These are phyloP conservation scores for Arthrinium puccinioides DNA, from an alignment of 2,329 filamentous ascomycete species.

Conservation along the genomic window DNA sequence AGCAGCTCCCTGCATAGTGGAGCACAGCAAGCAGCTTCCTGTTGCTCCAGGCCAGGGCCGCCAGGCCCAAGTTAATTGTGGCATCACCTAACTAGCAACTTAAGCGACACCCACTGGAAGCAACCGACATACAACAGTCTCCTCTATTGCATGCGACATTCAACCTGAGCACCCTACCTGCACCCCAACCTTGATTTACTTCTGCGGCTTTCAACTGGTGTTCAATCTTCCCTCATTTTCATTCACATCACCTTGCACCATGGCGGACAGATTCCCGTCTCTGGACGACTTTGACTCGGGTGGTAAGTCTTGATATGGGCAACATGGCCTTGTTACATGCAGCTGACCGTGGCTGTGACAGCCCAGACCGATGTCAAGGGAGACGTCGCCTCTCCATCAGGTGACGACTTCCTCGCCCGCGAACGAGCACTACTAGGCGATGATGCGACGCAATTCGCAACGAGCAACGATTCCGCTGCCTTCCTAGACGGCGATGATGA, in stretches of 20 bases:
- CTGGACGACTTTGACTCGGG: conserved; percentile 70
- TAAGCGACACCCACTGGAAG: too few relatives aligned
- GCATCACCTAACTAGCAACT: too few relatives aligned
- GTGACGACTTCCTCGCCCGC: conserved; percentile 82
- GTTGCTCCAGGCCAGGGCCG: too few relatives aligned
- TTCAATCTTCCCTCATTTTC: too few relatives aligned
- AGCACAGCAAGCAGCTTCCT: too few relatives aligned
- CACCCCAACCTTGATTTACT: too few relatives aligned
- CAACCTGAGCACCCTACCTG: too few relatives aligned
- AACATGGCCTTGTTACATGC: neutral
- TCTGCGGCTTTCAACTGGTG: too few relatives aligned
- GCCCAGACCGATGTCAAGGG: conserved; percentile 59
- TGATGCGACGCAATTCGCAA: conserved; percentile 85
- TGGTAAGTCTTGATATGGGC: conserved; percentile 32
- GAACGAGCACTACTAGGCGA: conserved; percentile 88
- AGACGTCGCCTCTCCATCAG: conserved; percentile 49
- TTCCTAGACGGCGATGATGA: conserved; percentile 59
- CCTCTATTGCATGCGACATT: too few relatives aligned
- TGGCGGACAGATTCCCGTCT: conserved; percentile 75
- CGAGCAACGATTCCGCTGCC: conserved; percentile 61
- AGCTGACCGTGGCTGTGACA: conserved; percentile 22
- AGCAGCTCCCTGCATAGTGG: too few relatives aligned
- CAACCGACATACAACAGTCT: too few relatives aligned
- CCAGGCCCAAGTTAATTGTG: too few relatives aligned
- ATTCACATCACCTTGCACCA: conserved; percentile 25